These are phyloP conservation scores for Ramaria rubella DNA, from an alignment of 768 basidiomycete genomes.

Conservation along the genomic window DNA sequence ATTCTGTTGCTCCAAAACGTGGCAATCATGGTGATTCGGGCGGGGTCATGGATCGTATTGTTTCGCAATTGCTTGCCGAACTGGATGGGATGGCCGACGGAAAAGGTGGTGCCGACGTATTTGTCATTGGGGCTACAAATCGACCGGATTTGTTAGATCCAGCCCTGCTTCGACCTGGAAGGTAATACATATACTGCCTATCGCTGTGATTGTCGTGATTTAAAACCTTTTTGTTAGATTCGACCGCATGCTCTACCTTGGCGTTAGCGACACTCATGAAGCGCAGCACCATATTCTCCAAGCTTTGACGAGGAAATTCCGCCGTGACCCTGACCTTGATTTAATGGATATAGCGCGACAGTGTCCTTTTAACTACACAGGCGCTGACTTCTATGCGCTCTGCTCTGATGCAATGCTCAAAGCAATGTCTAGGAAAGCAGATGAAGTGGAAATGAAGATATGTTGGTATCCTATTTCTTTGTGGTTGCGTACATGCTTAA, in stretches of 20 bases:
- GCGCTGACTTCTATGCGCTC: slow-evolving; percentile 96
- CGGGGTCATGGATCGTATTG: slow-evolving; percentile 97
- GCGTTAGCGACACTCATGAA: slow-evolving; percentile 80
- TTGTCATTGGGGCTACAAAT: slow-evolving; percentile 95
- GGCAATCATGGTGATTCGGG: slow-evolving; percentile 95
- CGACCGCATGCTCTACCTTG: slow-evolving; percentile 93
- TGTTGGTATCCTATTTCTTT: neutral
- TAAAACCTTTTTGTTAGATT: slow-evolving; percentile 57
- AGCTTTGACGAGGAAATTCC: slow-evolving; percentile 91
- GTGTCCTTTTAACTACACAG: slow-evolving; percentile 93
- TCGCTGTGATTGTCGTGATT: neutral
- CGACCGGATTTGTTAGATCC: slow-evolving; percentile 88
- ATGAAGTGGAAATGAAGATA: slow-evolving; percentile 68
- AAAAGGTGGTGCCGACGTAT: slow-evolving; percentile 61
- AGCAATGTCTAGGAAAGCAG: slow-evolving; percentile 87
- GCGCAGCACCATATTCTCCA: slow-evolving; percentile 82
- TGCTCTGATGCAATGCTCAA: slow-evolving; percentile 95
- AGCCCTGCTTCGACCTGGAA: slow-evolving; percentile 80
- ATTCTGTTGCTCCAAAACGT: slow-evolving; percentile 89
- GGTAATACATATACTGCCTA: slow-evolving; percentile 37
- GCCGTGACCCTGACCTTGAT: slow-evolving; percentile 59
- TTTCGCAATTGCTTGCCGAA: slow-evolving; percentile 90
- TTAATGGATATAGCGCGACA: slow-evolving; percentile 56
- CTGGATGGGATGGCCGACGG: slow-evolving; percentile 82
- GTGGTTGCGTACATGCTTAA: neutral